Evolutionary conservation across 495 filamentous ascomycete species (phyloP).

Genomic region (Podospora sp.): DNA sequence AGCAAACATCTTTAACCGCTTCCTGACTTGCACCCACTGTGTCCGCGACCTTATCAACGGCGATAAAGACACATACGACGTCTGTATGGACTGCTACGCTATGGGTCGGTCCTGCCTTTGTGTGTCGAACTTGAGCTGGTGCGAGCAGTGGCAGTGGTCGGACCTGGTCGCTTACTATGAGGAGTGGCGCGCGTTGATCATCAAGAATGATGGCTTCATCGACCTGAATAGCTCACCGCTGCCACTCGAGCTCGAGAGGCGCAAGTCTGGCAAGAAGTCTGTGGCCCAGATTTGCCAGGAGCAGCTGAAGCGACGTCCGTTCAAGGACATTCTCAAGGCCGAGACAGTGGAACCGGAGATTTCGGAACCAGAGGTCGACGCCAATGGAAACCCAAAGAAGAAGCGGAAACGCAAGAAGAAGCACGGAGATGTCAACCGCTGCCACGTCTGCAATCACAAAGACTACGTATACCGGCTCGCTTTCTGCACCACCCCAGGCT

Average conservation of each 20-base stretch:
- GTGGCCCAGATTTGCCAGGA: constrained; percentile 89
- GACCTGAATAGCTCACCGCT: constrained; percentile 62
- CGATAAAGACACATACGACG: constrained; percentile 80
- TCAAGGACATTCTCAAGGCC: constrained; percentile 55
- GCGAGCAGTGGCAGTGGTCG: constrained; percentile 87
- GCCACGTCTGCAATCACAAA: constrained; percentile 78
- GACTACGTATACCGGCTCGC: constrained; percentile 81
- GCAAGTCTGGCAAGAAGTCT: constrained; percentile 66
- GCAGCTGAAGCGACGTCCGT: constrained; percentile 73
- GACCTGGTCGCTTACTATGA: constrained; percentile 79
- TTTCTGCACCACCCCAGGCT: constrained; percentile 65
- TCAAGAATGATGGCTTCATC: constrained; percentile 63
- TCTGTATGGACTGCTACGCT: constrained; percentile 95
- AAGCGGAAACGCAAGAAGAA: constrained; percentile 45
- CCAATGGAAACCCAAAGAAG: constrained; percentile 50
- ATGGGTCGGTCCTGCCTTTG: constrained; percentile 92
- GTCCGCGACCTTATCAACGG: constrained; percentile 59
- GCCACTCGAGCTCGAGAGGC: constrained; percentile 64
- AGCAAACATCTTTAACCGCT: constrained; percentile 96
- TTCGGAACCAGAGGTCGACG: constrained; percentile 53
- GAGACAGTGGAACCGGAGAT: constrained; percentile 38
- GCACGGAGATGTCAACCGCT: constrained; percentile 55
- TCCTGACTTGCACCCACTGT: constrained; percentile 86
- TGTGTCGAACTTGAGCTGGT: constrained; percentile 82
- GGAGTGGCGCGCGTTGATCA: constrained; percentile 74